A percentile compares a stretch with the other conserved stretches of the same genome.
phyloP scores from a whole-genome alignment of 345 rosid species.

The Eucalyptus guilfoylei region DNA sequence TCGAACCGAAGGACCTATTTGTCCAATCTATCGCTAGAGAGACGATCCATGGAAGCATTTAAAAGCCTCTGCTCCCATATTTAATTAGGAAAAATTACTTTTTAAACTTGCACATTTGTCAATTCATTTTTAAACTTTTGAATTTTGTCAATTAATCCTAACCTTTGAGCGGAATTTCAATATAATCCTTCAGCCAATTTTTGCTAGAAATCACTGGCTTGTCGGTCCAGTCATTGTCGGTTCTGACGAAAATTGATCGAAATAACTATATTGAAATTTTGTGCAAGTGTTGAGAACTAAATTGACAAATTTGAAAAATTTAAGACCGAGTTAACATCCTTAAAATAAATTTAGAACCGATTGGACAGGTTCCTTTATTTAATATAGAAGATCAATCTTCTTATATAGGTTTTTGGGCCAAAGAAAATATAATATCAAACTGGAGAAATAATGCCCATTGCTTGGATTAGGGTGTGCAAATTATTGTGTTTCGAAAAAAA shows the following conservation, averaged over 20 bases:
- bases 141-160: background rate
- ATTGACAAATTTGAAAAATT: background rate
- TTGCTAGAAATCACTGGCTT: background rate
- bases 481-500: background rate
- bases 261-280: no score
- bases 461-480: background rate
- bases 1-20: background rate
- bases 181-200: background rate
- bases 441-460: background rate
- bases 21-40: background rate
- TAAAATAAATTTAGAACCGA: background rate
- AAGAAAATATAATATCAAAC: background rate
- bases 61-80: background rate
- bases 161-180: background rate
- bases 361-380: background rate
- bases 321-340: rapidly evolving
- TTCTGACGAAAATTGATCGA: no score
- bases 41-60: background rate
- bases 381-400: background rate
- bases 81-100: background rate
- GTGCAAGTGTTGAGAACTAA: no score
- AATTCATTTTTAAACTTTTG: background rate
- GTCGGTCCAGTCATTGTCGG: no score
- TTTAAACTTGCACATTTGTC: background rate
- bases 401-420: background rate